Evolutionary conservation across 75 land plant genomes (phyloP).

Genomic region (Pinus tabuliformis): DNA sequence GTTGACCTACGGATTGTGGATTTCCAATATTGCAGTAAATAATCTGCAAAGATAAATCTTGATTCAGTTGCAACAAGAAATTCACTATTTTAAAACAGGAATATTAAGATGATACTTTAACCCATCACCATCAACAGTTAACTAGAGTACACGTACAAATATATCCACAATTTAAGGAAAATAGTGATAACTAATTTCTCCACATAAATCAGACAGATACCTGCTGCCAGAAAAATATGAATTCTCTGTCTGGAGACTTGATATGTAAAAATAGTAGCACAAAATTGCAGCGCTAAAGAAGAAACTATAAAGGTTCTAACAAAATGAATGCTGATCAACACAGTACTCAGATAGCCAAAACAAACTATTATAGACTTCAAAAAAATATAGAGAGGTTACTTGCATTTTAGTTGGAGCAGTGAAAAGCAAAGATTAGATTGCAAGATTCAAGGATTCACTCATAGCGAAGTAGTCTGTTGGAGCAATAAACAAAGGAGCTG

Average conservation of each 20-base stretch:
- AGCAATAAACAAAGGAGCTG: not conserved
- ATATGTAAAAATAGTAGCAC: not conserved
- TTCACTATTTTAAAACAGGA: not conserved
- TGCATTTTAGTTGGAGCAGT: not conserved
- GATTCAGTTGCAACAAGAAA: constrained; percentile 3
- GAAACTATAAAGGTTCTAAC: not conserved
- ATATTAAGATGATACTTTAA: not conserved
- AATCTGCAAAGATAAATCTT: constrained; percentile 32
- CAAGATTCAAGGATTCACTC: not conserved
- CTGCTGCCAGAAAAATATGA: not conserved
- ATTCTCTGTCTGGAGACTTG: not conserved
- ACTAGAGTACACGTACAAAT: not conserved
- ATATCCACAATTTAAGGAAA: not conserved
- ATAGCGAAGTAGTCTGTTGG: not conserved
- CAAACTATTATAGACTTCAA: not conserved
- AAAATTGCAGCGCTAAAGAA: not conserved
- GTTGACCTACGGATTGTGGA: constrained; percentile 97
- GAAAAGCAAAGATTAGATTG: not conserved
- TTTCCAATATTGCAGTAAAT: constrained; percentile 97
- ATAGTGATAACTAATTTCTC: not conserved
- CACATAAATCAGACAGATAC: not conserved
- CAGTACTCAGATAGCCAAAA: not conserved
- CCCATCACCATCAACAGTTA: not conserved
- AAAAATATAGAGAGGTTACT: not conserved
- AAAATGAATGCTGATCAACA: not conserved